Conservation (phyloP, 225 moss, liverwort and hornwort genomes). For the Polytrichum commune region DNA sequence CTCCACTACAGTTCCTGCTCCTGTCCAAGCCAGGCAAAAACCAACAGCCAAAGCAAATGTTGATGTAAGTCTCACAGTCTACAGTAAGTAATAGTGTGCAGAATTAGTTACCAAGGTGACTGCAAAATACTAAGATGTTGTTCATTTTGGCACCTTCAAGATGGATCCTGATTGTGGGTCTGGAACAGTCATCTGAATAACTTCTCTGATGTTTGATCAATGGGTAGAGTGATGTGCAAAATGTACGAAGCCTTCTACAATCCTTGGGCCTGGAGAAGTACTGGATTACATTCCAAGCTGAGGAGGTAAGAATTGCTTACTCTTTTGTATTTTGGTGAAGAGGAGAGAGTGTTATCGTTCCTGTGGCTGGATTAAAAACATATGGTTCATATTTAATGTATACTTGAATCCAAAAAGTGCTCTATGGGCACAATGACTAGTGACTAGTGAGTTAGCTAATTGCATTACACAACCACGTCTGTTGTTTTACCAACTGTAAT, state of each 20-base stretch:
- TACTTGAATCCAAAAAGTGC: too few relatives aligned
- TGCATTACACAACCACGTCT: too few relatives aligned
- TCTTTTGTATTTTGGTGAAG: not conserved
- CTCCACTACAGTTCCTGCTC: constrained; percentile 34
- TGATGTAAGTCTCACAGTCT: constrained; percentile 12
- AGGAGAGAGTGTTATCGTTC: too few relatives aligned
- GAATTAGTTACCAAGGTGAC: too few relatives aligned
- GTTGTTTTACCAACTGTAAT: too few relatives aligned
- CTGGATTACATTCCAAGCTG: constrained; percentile 70
- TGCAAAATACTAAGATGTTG: not conserved
- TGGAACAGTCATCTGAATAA: not conserved
- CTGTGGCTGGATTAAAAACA: too few relatives aligned
- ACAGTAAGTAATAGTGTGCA: too few relatives aligned
- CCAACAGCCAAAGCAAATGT: constrained; percentile 25
- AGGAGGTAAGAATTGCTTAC: constrained; percentile 51
- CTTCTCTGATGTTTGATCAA: constrained; percentile 1
- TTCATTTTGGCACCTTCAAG: not conserved
- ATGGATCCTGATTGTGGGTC: not conserved
- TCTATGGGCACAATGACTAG: too few relatives aligned
- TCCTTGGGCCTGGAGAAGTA: constrained; percentile 95
- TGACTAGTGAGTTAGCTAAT: too few relatives aligned
- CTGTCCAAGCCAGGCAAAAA: constrained; percentile 24
- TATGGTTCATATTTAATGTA: too few relatives aligned
- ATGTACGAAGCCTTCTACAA: constrained; percentile 72
- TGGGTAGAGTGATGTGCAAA: constrained; percentile 71